Evolutionary conservation across 495 filamentous ascomycete genomes (phyloP).

Genomic region (Penicillium steckii): DNA sequence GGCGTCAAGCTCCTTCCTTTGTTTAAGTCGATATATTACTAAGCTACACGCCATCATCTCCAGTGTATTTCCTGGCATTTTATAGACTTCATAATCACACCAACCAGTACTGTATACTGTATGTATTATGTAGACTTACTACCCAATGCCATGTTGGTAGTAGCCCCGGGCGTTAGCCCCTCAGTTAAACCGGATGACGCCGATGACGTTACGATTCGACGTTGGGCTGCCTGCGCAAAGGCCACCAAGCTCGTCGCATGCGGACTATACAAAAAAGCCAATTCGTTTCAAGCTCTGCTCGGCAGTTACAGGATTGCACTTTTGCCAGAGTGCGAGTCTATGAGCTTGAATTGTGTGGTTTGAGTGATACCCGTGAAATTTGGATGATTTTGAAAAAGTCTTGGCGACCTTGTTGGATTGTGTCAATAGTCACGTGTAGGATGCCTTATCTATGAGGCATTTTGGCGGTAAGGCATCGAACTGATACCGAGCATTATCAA

Average conservation of each 20-base stretch:
- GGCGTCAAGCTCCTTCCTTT: too few relatives aligned
- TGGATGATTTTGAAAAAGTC: too few relatives aligned
- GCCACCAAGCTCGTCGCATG: background rate
- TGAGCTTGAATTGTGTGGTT: background rate
- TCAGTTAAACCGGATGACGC: conserved; percentile 21
- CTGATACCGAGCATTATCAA: too few relatives aligned
- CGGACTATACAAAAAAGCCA: background rate
- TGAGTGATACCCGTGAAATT: background rate
- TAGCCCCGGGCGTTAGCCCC: background rate
- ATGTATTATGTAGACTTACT: background rate
- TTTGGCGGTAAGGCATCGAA: conserved; percentile 2
- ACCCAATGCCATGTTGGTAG: background rate
- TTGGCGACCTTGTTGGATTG: too few relatives aligned
- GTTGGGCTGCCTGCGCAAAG: background rate
- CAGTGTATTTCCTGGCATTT: too few relatives aligned
- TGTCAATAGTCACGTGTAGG: too few relatives aligned
- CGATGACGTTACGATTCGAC: conserved; percentile 23
- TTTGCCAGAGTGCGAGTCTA: background rate
- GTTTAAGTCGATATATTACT: too few relatives aligned
- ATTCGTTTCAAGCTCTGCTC: background rate
- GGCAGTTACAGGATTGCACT: background rate
- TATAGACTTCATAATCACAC: background rate
- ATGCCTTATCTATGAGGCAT: background rate
- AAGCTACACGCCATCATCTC: too few relatives aligned
- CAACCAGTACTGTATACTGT: background rate